Conservation (phyloP, 202 grass and related monocot genomes). For the Panicum virgatum region DNA sequence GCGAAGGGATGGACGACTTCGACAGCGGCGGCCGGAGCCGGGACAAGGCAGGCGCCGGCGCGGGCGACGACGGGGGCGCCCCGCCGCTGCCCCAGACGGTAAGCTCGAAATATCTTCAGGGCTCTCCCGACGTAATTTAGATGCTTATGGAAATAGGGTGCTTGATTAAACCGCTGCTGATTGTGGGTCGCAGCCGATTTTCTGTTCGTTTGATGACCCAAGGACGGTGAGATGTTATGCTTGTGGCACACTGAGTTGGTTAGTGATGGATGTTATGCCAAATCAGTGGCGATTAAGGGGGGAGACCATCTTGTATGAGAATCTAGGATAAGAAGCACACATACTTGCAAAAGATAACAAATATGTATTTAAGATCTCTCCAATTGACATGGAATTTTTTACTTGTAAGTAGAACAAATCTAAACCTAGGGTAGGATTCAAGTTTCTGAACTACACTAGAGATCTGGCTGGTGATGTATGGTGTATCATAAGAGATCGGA, state of each 20-base stretch:
- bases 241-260: not conserved
- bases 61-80: slow-evolving; percentile 66
- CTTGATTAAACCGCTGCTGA: slow-evolving; percentile 2
- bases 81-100: slow-evolving; percentile 84
- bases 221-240: not conserved
- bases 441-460: slow-evolving; percentile 5
- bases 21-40: slow-evolving; percentile 56
- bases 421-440: slow-evolving; percentile 13
- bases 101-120: not conserved
- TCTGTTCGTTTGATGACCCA: not conserved
- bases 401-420: not conserved
- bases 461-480: not conserved
- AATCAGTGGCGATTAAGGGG: not conserved
- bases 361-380: not conserved
- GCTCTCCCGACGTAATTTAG: slow-evolving; percentile 14
- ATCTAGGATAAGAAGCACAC: not conserved
- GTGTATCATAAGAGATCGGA: not conserved
- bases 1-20: slow-evolving; percentile 61
- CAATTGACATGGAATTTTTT: not conserved
- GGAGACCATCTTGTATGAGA: not conserved
- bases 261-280: not conserved
- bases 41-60: slow-evolving; percentile 49
- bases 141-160: slow-evolving; percentile 2
- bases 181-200: slow-evolving; percentile 19
- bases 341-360: not conserved